Evolutionary conservation across 768 basidiomycete genomes (phyloP), one percentile per base, ranked within the genome.

Genomic region (Mycena leptocephala): DNA sequence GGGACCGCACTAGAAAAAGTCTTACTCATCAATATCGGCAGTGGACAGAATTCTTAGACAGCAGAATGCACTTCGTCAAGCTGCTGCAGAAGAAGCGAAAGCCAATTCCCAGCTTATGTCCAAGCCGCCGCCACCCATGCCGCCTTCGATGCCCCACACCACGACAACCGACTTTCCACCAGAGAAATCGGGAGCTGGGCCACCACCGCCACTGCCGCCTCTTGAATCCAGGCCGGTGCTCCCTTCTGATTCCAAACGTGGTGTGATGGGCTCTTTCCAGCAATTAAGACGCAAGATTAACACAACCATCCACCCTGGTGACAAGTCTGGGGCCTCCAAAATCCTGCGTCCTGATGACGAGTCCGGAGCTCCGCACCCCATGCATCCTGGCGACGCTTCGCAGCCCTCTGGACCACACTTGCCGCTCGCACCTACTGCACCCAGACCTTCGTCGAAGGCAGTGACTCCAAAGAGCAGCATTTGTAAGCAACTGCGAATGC

Each of bases 11-110:
- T 65, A 5, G 7, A 5, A 46, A 32, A 26, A 9, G 33, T 48
- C 24, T 61, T 28, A 30, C 41, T 71, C 18, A 62, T 18, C 9
- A 32, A 35, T 37, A 64, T 33, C 28, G 33, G 2, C 70, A 96
- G 97, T 99, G 67, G 97, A 98, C 81, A 91, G 97, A 39, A 98
- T 99, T 73, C 86, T 99, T 71, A 93, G 93, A 72, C 94, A 95
- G 77, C 96, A 98, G 80, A 90, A 91, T 80, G 93, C 92, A 18
- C 93, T 95, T 56, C 86, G 89, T 24, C 86, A 90, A 71, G 89
- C 90, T 14, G 79, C 75, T 5, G 88, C 90, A 0, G 90, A 93
- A 79, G 88, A 88, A 70, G 87, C 85, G 14, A 84, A 86, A 81
- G 81, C 83, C 82, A 86, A 81, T 72, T 83, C 80, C 41, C 72